phyloP scores from a whole-genome alignment of 2,329 filamentous ascomycete species.

The Sporothrix variecibatus region DNA sequence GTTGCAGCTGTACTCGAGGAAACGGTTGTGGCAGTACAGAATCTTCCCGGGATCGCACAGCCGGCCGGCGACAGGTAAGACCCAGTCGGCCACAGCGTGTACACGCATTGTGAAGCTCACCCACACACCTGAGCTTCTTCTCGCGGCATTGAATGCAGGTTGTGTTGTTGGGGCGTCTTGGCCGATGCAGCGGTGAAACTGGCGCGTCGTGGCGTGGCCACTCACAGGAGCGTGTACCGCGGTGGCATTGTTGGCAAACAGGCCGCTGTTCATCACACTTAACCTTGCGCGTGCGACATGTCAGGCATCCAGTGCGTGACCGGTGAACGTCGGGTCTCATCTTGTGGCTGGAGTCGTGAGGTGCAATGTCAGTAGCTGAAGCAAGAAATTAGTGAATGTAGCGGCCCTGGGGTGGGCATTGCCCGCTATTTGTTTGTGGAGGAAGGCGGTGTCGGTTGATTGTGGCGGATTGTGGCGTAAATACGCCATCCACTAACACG shows the following conservation, averaged over 20 bases:
- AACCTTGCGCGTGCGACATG: conserved; percentile 17
- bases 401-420: no score
- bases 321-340: background rate
- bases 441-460: no score
- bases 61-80: background rate
- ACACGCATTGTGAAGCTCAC: background rate
- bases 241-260: conserved; percentile 24
- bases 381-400: no score
- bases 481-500: no score
- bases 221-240: conserved; percentile 19
- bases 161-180: no score
- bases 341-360: no score
- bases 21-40: background rate
- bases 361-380: no score
- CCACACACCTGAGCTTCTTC: conserved; percentile 20
- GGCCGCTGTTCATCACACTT: conserved; percentile 29
- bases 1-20: no score
- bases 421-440: no score
- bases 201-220: conserved; percentile 24
- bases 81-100: background rate
- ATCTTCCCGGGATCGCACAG: background rate
- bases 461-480: no score
- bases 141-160: conserved; percentile 28
- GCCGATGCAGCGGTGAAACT: conserved; percentile 27
- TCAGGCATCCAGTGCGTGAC: conserved; percentile 19